Evolutionary conservation across 1,139 yeast genomes (phyloP), one percentile per base, ranked within the genome.

Genomic region (Diutina neorugosa): DNA sequence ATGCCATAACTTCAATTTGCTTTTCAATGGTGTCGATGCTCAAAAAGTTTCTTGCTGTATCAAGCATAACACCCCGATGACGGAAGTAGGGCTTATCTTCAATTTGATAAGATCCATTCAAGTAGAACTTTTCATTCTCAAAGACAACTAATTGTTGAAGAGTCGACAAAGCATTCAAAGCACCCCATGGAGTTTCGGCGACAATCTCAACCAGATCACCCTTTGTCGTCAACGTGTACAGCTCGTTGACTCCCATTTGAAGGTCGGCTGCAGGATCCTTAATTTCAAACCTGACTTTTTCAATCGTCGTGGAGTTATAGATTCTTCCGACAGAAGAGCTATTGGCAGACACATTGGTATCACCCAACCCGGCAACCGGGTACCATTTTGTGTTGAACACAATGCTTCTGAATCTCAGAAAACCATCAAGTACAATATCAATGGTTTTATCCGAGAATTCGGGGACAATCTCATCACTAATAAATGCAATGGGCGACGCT

Each of bases 41-140:
- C 34, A 74, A 58, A 58, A 64, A 76, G 59, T 76, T 76, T 53
- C 81, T 63, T 1, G 71, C 74, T 2, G 75, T 63, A 60, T 76
- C 81, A 53, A 76, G 63, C 67, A 74, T 62, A 14, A 76, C 52
- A 4, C 80, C 80, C 52, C 81, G 65, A 58, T 75, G 78, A n/a
- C 70, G 65, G 57, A 63, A 73, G 44, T 64, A 55, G 3, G 80
- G 81, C 9, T 58, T 58, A 59, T 76, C 80, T 40, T 53, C 52
- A 53, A 76, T 69, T 2, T 57, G 53, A 9, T 75, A 73, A 1
- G 70, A 62, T 53, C 63, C 66, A 60, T 73, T 77, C 48, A 75
- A 60, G 42, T 43, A 48, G 53, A 57, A 68, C 14, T 53, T 25
- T 46, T 55, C 56, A 18, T 57, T 59, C 44, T 66, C 61, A 54